phyloP scores from a whole-genome alignment of 1,284 basidiomycete species.

The Leccinum olivaceoglutinosum region DNA sequence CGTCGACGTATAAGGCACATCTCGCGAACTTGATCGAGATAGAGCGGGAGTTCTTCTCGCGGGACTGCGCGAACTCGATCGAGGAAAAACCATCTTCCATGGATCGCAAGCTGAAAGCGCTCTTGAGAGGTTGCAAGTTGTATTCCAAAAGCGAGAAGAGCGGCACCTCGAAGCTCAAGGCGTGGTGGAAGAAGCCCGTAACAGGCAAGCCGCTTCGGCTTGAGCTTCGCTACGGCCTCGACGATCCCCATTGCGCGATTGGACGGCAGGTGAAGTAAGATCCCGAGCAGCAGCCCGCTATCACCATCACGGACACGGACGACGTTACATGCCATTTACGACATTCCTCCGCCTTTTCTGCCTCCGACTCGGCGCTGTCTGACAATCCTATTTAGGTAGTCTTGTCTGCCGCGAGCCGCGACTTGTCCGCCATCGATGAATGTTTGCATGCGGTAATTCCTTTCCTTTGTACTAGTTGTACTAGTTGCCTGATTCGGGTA shows the following conservation, averaged over 20 bases:
- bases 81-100: slow-evolving; percentile 29
- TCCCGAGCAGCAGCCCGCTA: slow-evolving; percentile 12
- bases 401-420: slow-evolving; percentile 46
- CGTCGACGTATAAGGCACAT: slow-evolving; percentile 31
- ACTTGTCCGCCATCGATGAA: slow-evolving; percentile 48
- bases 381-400: slow-evolving; percentile 37
- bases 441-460: slow-evolving; percentile 19
- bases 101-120: slow-evolving; percentile 32
- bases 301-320: slow-evolving; percentile 24
- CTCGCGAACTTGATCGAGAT: slow-evolving; percentile 35
- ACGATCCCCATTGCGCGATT: slow-evolving; percentile 33
- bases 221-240: slow-evolving; percentile 35
- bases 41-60: slow-evolving; percentile 32
- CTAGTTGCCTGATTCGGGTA: no score
- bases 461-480: no score
- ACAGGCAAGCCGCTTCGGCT: slow-evolving; percentile 32
- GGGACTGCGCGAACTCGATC: slow-evolving; percentile 22
- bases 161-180: slow-evolving; percentile 46
- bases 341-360: slow-evolving; percentile 1
- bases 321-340: slow-evolving; percentile 18
- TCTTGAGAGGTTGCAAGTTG: slow-evolving; percentile 37
- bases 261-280: slow-evolving; percentile 34
- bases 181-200: slow-evolving; percentile 57
- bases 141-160: slow-evolving; percentile 32
- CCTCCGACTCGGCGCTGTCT: slow-evolving; percentile 7